Conservation (phyloP, 2,329 filamentous ascomycete species). For the Albifimbria verrucaria region DNA sequence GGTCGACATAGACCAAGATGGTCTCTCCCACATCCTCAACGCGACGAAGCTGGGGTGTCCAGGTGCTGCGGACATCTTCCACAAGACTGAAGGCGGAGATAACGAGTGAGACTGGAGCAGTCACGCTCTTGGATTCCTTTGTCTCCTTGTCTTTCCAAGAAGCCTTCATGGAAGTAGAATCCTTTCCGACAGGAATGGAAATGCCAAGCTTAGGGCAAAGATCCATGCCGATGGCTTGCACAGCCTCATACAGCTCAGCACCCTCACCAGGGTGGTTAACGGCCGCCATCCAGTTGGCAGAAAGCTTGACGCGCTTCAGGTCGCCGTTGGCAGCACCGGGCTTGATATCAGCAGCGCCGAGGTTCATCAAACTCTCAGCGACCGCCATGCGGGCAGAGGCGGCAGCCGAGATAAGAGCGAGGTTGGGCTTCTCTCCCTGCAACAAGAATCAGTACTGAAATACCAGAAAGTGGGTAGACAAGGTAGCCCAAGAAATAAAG, state of each 20-base stretch:
- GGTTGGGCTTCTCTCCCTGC: slow-evolving; percentile 71
- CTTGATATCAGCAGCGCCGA: slow-evolving; percentile 71
- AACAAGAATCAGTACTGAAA: not conserved
- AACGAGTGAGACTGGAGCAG: slow-evolving; percentile 84
- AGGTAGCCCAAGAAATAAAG: too few relatives aligned
- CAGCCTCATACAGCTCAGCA: slow-evolving; percentile 87
- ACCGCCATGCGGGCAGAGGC: slow-evolving; percentile 97
- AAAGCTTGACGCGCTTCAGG: slow-evolving; percentile 77
- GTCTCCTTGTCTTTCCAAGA: slow-evolving; percentile 76
- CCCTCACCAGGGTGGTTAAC: slow-evolving; percentile 90
- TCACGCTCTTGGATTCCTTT: slow-evolving; percentile 76
- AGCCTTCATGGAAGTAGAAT: slow-evolving; percentile 99
- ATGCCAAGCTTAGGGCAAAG: slow-evolving; percentile 88
- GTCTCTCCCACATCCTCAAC: slow-evolving; percentile 87
- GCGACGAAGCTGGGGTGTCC: slow-evolving; percentile 85
- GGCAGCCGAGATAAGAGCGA: slow-evolving; percentile 85
- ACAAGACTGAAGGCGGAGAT: slow-evolving; percentile 90
- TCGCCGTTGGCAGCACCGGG: slow-evolving; percentile 46
- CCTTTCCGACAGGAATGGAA: slow-evolving; percentile 94
- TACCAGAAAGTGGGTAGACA: too few relatives aligned
- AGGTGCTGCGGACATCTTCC: slow-evolving; percentile 77
- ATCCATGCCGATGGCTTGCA: slow-evolving; percentile 88
- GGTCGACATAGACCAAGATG: slow-evolving; percentile 84
- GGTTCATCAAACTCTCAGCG: slow-evolving; percentile 87
- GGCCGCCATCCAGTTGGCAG: slow-evolving; percentile 99